Base-by-base conservation (phyloP, 306 rosid genomes). In the Trichosanthes truncata region DNA sequence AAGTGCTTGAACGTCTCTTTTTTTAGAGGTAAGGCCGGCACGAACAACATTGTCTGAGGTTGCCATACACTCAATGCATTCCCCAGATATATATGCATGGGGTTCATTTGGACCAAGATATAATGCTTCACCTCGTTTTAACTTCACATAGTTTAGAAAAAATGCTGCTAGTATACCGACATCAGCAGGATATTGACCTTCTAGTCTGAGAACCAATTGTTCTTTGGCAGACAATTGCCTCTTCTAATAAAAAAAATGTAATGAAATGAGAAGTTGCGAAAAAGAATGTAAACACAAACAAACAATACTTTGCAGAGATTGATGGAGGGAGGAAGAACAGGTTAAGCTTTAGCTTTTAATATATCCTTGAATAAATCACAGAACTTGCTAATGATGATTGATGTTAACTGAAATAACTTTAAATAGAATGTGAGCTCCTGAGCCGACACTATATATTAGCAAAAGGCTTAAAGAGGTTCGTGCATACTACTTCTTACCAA, bases 1-100 rank as follows among this genome's bases (percentile, higher is more conserved):
- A 80, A 85, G 88, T 15, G 88, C 83, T 65, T 71, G 85, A 35
- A 80, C 77, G 65, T 85, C 88, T 56, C 59, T 36, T 51, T 77
- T 83, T 21, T 85, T 85, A 12, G 88, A 52, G 80, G 88, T 85
- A 68, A 85, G 88, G 52, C 88, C 88, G 0, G 85, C 88, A 40
- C 88, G 83, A 25, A 85, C 88, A 77, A 85, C 88, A 77, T 85
- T 85, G 80, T 85, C 88, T 13, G 88, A 85, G 57, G 88, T 82
- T 46, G 88, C 88, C 88, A 85, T 85, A 62, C 88, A 85, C 78
- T 85, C 88, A 3, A 85, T 53, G 35, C 88, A 85, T 76, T 85
- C 88, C 48, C 88, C 88, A 56, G 79, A 67, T 33, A 85, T 80
- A 80, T 85, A 85, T 31, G 85, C 88, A 85, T 85, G 88, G 4